Evolutionary conservation across 805 yeast genomes (phyloP), one percentile per base, ranked within the genome.

Genomic region (Candida namnaoensis): DNA sequence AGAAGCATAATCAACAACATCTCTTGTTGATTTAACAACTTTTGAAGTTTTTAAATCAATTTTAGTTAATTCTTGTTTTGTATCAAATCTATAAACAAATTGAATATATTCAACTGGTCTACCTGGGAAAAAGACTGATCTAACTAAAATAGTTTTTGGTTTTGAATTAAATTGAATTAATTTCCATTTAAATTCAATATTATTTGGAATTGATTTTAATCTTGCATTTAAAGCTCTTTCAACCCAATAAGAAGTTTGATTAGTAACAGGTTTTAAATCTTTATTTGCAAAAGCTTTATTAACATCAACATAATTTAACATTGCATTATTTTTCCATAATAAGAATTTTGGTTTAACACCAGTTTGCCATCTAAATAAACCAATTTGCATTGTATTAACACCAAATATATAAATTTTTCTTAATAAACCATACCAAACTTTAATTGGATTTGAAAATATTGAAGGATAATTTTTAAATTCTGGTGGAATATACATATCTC

Each of bases 311-410:
- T 79, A 88, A 39, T 68, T 69, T 50, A 87, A 87, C 51, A 90
- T 78, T 7, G 95, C 95, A 28, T 72, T 72, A 61, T 88, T 91
- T 60, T 85, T 86, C 96, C 96, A 90, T 45, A 79, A 74, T 19
- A 78, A 57, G 49, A 82, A 82, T 36, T 77, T 65, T 30, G 90
- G 86, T 60, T 78, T 82, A 43, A 73, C 56, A 34, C 78, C 75
- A 26, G 88, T 79, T 58, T 82, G 84, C 57, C 77, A 72, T 34
- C 87, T 81, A 52, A 80, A 77, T 38, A 78, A 60, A 8, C 81
- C 88, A 36, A 83, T 62, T 50, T 82, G 74, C n/a, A 68, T 59
- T 15, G 91, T 83, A 57, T 84, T 85, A 52, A 80, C 68, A 11
- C 83, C 86, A 45, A 80, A 70, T 4, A 75, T 62, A 41, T 80